These are phyloP conservation scores for Periconia digitata DNA, from an alignment of 2,329 filamentous ascomycete genomes.

Conservation along the genomic window DNA sequence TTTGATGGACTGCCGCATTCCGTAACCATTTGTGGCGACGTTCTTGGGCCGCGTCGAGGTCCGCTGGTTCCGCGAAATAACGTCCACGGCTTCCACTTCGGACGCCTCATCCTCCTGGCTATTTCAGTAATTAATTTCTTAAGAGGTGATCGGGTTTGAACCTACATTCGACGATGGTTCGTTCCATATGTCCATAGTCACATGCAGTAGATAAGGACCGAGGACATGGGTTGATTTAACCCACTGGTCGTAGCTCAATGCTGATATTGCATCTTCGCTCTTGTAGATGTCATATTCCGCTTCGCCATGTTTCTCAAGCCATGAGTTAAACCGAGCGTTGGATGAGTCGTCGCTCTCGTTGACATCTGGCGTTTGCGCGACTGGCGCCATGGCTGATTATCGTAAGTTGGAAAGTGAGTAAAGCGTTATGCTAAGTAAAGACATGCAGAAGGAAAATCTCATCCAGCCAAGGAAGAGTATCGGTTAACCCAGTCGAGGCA, in stretches of 20 bases:
- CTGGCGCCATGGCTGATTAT: constrained; percentile 20
- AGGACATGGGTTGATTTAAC: constrained; percentile 26
- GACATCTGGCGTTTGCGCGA: constrained; percentile 16
- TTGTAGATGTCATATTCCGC: constrained; percentile 30
- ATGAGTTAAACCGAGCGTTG: constrained; percentile 13
- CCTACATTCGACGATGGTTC: constrained; percentile 33
- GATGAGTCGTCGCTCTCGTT: constrained; percentile 6
- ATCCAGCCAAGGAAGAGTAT: not conserved
- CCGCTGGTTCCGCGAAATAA: constrained; percentile 20
- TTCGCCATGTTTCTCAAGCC: constrained; percentile 23
- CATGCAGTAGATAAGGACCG: constrained; percentile 33
- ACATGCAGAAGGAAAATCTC: constrained; percentile 5
- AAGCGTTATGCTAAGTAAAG: constrained; percentile 4
- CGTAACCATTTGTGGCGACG: constrained; percentile 27
- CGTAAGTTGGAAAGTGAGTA: constrained; percentile 4
- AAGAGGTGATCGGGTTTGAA: not conserved
- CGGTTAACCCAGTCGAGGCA: not conserved
- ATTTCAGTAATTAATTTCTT: constrained; percentile 17
- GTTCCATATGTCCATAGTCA: constrained; percentile 30
- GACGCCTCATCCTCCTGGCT: constrained; percentile 27
- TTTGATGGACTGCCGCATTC: constrained; percentile 15
- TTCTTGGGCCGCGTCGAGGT: constrained; percentile 22
- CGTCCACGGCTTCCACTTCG: constrained; percentile 19
- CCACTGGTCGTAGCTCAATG: constrained; percentile 36
- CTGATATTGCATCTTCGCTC: constrained; percentile 20